These are phyloP conservation scores for Lactarius tabidus DNA, from an alignment of 768 basidiomycete species.

Conservation along the genomic window DNA sequence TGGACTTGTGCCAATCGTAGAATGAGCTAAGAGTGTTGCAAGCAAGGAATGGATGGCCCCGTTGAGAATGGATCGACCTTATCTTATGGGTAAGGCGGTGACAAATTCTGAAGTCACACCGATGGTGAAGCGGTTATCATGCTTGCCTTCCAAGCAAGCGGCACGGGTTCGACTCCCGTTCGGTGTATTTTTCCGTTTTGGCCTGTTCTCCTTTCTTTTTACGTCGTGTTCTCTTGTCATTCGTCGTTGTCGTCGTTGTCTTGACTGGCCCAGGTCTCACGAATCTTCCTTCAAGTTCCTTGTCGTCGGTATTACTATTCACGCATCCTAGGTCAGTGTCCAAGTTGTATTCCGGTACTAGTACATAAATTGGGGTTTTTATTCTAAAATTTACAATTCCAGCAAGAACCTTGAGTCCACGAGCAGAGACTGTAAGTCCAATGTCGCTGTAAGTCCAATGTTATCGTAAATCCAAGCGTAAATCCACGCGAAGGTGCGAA, in stretches of 20 bases:
- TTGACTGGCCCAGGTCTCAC: no score
- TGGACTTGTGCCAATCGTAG: neutral
- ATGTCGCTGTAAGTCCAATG: no score
- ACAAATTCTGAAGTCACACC: slow-evolving; percentile 13
- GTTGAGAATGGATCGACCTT: neutral
- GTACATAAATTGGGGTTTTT: no score
- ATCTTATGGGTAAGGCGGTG: neutral
- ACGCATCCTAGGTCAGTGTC: no score
- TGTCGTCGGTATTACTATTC: no score
- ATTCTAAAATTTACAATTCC: no score
- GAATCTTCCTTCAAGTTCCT: no score
- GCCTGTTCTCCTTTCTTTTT: neutral
- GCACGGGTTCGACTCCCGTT: slow-evolving; percentile 33
- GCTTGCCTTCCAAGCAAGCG: slow-evolving; percentile 37
- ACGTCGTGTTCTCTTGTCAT: neutral
- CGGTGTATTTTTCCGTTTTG: slow-evolving; percentile 19
- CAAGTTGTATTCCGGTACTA: no score
- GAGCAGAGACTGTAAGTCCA: neutral
- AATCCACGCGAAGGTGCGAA: no score
- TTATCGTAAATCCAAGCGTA: neutral
- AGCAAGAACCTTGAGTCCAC: neutral
- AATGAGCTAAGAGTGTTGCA: neutral
- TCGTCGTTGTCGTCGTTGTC: neutral
- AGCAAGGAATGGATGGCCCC: no score
- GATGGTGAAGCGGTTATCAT: slow-evolving; percentile 35